Evolutionary conservation across 2,329 filamentous ascomycete genomes (phyloP), one percentile per base, ranked within the genome.

Genomic region (Zarea fungicola): DNA sequence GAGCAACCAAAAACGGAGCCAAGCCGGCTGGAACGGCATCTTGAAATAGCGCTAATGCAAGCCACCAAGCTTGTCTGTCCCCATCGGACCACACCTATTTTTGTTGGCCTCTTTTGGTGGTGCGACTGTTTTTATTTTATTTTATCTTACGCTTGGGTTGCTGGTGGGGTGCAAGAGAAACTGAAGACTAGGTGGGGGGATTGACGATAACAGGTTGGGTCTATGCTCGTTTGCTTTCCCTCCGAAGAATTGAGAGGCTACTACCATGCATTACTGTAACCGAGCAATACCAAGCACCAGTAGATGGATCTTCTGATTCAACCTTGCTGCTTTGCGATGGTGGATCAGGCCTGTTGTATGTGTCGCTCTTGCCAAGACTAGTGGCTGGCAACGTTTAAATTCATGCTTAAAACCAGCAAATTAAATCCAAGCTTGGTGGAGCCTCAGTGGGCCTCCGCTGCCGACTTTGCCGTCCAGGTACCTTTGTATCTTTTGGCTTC

Each of bases 331-430:
- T 19, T 16, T 8, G 21, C 26, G 36, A 48, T 48, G 14, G 46
- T 42, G 39, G 46, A 42, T 29, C 37, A 25, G 21, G 31, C 31
- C 36, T 26, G n/a, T 32, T 29, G 22, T 28, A 16, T 36, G 46
- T 48, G 37, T 42, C 31, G 46, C 58, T n/a, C 55, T 57, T 64
- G 69, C 69, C 68, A 72, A 72, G 69, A 56, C 57, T 44, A 63
- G 64, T 70, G 66, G 66, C 69, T 68, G 65, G 64, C 65, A 71
- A 72, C 68, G 69, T 68, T 72, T 72, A 72, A 72, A 72, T 70
- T 70, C 69, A 72, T 72, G 69, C 69, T 72, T 72, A 72, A 72
- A 71, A 62, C 55, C 62, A 57, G 55, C 54, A 51, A 48, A 48
- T 44, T 4, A 47, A 32, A 40, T 34, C n/a, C 42, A 10, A 9